Evolutionary conservation across 768 basidiomycete species (phyloP), one percentile per base, ranked within the genome.

Genomic region (Russula emetica): DNA sequence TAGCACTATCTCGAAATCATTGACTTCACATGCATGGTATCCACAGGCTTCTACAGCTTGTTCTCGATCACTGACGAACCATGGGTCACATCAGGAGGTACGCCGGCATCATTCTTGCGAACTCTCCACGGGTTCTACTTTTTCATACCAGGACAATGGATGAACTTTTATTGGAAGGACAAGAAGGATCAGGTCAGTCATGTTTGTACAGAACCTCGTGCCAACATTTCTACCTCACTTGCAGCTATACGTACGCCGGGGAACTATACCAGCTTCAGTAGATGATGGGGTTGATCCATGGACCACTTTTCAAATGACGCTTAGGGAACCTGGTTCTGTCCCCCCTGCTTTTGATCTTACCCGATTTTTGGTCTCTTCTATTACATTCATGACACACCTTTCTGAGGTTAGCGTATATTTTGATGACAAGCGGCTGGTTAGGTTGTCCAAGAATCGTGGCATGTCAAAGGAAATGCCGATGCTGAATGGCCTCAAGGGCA

Each of bases 121-220:
- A 6, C 7, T n/a, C 71, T 0, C 34, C 34, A 10, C 11, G n/a
- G 13, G 11, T 59, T 26, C 58, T 74, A 78, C 28, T 50, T 45
- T 70, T 71, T 32, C 76, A n/a, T 0, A 71, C 77, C 45, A 80
- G 93, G 85, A 34, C 83, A 90, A 71, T 94, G 92, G 85, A 96
- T 96, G 94, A 88, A 86, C 0, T 98, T 97, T 73, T 91, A 95
- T 72, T 98, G 93, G 93, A 94, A 93, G 72, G 90, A 90, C 70
- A 89, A 88, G 69, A 92, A 90, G 70, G 92, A 94, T 71, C 92
- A 94, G 78, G 87, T 87, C 67, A 38, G 73, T 60, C 22, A 45
- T 28, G n/a, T 57, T 8, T 13, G 45, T 53, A 30, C 55, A 28
- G n/a, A n/a, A n/a, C n/a, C n/a, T n/a, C n/a, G n/a, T n/a, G n/a